phyloP scores from a whole-genome alignment of 129 eudicot genomes.

The Chrysanthemum seticuspe region DNA sequence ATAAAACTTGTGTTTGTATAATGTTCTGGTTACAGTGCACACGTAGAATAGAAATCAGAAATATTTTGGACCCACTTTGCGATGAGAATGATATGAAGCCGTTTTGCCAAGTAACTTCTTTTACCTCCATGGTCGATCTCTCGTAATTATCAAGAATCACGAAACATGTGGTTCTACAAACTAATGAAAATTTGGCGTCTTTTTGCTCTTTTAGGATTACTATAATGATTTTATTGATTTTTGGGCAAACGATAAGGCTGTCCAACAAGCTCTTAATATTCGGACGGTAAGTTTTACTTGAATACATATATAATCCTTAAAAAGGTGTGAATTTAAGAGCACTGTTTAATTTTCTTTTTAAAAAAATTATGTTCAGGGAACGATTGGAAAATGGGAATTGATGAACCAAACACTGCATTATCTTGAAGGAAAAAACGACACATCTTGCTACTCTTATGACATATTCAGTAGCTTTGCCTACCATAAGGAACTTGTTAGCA shows the following conservation, averaged over 20 bases:
- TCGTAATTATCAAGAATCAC: background rate
- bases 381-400: conserved; percentile 24
- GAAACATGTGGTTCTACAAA: background rate
- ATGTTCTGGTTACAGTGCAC: no score
- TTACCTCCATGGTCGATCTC: background rate
- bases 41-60: background rate
- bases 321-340: background rate
- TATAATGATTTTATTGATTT: background rate
- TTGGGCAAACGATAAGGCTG: conserved; percentile 24
- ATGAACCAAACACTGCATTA: conserved; percentile 23
- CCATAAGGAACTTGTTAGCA: conserved; percentile 28
- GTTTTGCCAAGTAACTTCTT: background rate
- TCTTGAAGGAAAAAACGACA: conserved; percentile 16
- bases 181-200: background rate
- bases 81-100: background rate
- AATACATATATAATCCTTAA: background rate
- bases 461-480: conserved; percentile 22
- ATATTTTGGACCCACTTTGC: conserved; percentile 6
- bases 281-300: conserved; percentile 16
- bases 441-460: conserved; percentile 31
- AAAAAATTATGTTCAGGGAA: conserved; percentile 16
- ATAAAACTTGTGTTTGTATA: no score
- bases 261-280: conserved; percentile 32
- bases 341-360: background rate
- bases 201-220: conserved; percentile 11